phyloP scores from a whole-genome alignment of 1,284 basidiomycete species.

The Rhodotorula sp. region DNA sequence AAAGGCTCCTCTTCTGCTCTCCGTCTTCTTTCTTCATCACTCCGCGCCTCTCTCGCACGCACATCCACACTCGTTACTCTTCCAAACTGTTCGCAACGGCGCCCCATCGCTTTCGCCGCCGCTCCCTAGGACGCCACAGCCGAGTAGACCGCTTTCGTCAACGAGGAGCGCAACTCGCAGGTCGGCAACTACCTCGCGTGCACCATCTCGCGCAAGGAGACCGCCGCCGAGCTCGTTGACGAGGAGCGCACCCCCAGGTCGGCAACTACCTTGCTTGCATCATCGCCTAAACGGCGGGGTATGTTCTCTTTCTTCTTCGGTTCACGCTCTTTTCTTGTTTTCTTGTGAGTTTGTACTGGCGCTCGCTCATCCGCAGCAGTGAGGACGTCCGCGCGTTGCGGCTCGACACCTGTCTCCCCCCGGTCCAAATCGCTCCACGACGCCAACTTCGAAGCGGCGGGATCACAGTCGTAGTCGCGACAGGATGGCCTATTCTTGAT shows the following conservation, averaged over 20 bases:
- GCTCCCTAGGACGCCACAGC: not conserved
- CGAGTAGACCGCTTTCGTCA: not conserved
- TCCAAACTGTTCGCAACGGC: too few species aligned
- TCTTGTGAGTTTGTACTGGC: too few species aligned
- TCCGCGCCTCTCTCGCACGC: not conserved
- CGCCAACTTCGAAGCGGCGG: too few species aligned
- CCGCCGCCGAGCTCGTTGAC: not conserved
- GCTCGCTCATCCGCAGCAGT: too few species aligned
- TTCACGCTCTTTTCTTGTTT: not conserved
- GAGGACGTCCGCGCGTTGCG: too few species aligned
- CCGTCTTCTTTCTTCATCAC: too few species aligned
- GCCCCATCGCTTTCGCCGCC: constrained; percentile 14
- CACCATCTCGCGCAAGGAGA: constrained; percentile 4
- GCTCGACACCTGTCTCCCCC: too few species aligned
- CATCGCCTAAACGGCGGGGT: not conserved
- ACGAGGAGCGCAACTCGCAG: constrained; percentile 14
- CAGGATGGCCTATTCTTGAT: too few species aligned
- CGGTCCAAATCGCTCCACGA: too few species aligned
- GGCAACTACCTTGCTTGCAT: constrained; percentile 10
- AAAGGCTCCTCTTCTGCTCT: not conserved
- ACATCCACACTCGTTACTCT: not conserved
- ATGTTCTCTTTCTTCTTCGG: not conserved
- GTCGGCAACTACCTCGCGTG: constrained; percentile 3
- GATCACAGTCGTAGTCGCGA: too few species aligned
- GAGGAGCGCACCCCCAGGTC: constrained; percentile 10